Evolutionary conservation across 2,329 filamentous ascomycete species (phyloP).

Genomic region (Phyllosticta citribraziliensis): DNA sequence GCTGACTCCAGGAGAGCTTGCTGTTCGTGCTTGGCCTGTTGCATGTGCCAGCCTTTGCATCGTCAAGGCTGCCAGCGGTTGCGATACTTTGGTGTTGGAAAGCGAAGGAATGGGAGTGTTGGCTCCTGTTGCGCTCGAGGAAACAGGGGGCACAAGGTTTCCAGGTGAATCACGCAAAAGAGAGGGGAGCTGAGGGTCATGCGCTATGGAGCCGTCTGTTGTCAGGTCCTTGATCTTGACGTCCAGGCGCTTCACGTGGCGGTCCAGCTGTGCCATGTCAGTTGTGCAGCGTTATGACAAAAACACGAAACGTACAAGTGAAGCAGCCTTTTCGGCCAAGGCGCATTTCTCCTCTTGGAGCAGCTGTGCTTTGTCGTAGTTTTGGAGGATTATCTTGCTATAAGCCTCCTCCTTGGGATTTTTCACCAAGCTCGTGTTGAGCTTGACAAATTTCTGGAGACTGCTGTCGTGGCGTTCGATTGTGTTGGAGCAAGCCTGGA

Average conservation of each 20-base stretch:
- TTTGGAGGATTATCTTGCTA: constrained; percentile 55
- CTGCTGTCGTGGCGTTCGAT: constrained; percentile 64
- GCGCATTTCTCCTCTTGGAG: constrained; percentile 67
- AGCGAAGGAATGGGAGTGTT: constrained; percentile 45
- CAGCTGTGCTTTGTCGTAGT: constrained; percentile 58
- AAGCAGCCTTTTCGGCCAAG: constrained; percentile 54
- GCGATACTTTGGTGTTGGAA: constrained; percentile 47
- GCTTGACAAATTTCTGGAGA: constrained; percentile 73
- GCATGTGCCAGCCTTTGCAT: constrained; percentile 35
- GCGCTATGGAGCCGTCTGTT: constrained; percentile 48
- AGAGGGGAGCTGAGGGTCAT: constrained; percentile 50
- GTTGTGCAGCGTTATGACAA: neutral
- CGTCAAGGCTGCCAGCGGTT: constrained; percentile 29
- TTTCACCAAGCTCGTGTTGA: constrained; percentile 60
- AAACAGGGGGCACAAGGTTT: constrained; percentile 39
- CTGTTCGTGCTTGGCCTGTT: constrained; percentile 9
- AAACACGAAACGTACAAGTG: constrained; percentile 47
- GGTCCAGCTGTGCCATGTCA: constrained; percentile 38
- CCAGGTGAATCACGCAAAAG: constrained; percentile 41
- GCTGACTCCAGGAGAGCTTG: constrained; percentile 2
- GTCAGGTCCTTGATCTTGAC: constrained; percentile 51
- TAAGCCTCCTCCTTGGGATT: constrained; percentile 68
- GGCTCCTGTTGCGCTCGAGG: constrained; percentile 35
- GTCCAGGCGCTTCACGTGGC: constrained; percentile 54
- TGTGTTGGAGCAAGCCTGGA: constrained; percentile 56